These are phyloP conservation scores for Leishmania lainsoni DNA, from an alignment of 208 protist genomes.

Conservation along the genomic window DNA sequence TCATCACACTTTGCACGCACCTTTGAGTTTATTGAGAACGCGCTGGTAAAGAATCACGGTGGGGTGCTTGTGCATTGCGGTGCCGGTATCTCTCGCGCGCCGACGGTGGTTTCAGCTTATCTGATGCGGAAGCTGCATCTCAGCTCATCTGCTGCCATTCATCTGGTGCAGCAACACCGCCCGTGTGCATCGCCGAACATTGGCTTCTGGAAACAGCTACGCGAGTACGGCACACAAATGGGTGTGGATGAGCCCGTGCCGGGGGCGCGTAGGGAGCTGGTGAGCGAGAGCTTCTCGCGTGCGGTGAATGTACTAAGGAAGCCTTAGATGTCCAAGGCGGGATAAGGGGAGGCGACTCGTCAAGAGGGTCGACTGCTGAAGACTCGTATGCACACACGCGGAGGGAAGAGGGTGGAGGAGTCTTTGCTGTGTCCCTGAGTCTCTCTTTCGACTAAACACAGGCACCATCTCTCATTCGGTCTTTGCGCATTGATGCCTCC, in stretches of 20 bases:
- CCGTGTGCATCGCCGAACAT: constrained; percentile 64
- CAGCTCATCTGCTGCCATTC: constrained; percentile 47
- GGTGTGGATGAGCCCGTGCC: constrained; percentile 14
- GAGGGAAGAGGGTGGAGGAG: background rate
- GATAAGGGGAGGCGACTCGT: background rate
- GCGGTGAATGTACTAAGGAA: background rate
- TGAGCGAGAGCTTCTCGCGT: background rate
- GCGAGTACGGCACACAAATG: constrained; percentile 36
- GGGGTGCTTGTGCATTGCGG: constrained; percentile 85
- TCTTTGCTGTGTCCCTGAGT: background rate
- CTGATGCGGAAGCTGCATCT: constrained; percentile 74
- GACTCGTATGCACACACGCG: background rate
- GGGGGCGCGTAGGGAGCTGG: background rate
- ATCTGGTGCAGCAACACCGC: constrained; percentile 52
- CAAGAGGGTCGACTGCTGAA: background rate
- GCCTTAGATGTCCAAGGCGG: background rate
- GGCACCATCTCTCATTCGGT: background rate
- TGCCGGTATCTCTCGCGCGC: constrained; percentile 81
- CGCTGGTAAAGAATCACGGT: constrained; percentile 43
- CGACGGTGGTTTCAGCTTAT: constrained; percentile 75
- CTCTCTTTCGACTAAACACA: background rate
- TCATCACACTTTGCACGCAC: constrained; percentile 49
- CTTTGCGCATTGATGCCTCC: background rate
- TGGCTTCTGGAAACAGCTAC: constrained; percentile 69
- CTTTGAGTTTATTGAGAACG: constrained; percentile 79